Base-by-base conservation (phyloP, 352 stramenopile genomes). In the Poterioochromonas sp. region DNA sequence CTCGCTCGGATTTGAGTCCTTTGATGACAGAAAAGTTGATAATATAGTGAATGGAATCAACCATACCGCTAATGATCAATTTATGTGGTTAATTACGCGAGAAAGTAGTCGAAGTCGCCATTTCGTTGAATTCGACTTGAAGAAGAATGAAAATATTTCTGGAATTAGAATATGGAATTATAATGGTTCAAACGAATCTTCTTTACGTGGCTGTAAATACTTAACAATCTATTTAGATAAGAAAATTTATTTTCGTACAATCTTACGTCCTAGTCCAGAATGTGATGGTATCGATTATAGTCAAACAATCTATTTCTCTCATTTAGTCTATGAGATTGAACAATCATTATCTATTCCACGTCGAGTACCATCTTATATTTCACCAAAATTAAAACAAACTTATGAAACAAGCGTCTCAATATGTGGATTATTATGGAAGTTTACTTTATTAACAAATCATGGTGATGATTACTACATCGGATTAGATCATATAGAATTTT, bases 151-250 rank as follows among this genome's bases (percentile, higher is more conserved):
- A 32, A 40, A 63, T n/a, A 43, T 95, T 0, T 90, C 88, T 5
- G 93, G 94, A 88, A 76, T 95, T 0, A 87, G 89, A 22, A 74
- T 95, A 26, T 96, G 90, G 91, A 96, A 96, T 80, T 96, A 96
- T 83, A 95, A 95, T 81, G 95, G 95, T 77, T 92, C 87, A 64
- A 84, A 22, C 22, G 11, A 88, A 88, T 0, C 87, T 93, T 40
- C 93, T 58, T 60, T 84, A 84, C 40, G 62, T 35, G 41, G 62
- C 35, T 87, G 88, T 54, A 83, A 85, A 8, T 79, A 85, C 3
- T 83, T 88, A n/a, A 83, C 87, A 5, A 43, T 94, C 0, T 69
- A 86, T 32, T 60, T 94, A 44, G 87, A 84, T 40, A 64, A 35
- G 0, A 83, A 79, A 35, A n/a, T n/a, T n/a, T n/a, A n/a, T n/a